Evolutionary conservation across 169 alveolate species (phyloP), one percentile per base, ranked within the genome.

Genomic region (Prorocentrum cordatum): DNA sequence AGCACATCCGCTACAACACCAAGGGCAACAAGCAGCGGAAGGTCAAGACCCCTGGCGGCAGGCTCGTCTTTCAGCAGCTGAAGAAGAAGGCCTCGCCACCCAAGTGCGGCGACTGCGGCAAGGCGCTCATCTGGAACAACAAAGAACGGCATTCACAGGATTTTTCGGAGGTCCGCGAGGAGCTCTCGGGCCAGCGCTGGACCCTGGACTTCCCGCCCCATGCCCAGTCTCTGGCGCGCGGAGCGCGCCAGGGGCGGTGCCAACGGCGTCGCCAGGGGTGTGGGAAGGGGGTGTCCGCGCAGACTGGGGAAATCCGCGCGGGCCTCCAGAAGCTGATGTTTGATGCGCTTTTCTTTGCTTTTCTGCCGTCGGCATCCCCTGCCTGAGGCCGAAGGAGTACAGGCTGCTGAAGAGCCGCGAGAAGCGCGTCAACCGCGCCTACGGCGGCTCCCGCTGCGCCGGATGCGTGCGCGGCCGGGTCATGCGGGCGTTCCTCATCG

Each of bases 1-100:
- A n/a, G n/a, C n/a, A n/a, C n/a, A n/a, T n/a, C n/a, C n/a, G 79
- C 73, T 77, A 77, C 64, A 77, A 77, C 88, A 77, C 88, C 75
- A 77, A 77, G 88, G 36, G 66, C 75, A 77, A 77, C 64, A 77
- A 77, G 88, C 88, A 77, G 75, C 88, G 88, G 3, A 75, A 59
- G 39, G 88, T 77, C 62, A 77, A 77, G 72, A 77, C 88, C 1
- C 88, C 88, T 9, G 88, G 88, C 62, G 88, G 88, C 62, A 12
- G 73, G 31, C 75, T 75, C 4, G 88, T 77, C 47, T 77, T 58
- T 33, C 88, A 77, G 32, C 26, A 42, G 2, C 3, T 77, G 47
- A 58, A 20, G 50, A 77, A 77, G 88, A 77, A 58, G 75, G 88
- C 88, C 39, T 59, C 54, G 75, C 75, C 64, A 42, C 87, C 87